Conservation (phyloP, 2,329 filamentous ascomycete genomes). For the Colletotrichum destructivum region DNA sequence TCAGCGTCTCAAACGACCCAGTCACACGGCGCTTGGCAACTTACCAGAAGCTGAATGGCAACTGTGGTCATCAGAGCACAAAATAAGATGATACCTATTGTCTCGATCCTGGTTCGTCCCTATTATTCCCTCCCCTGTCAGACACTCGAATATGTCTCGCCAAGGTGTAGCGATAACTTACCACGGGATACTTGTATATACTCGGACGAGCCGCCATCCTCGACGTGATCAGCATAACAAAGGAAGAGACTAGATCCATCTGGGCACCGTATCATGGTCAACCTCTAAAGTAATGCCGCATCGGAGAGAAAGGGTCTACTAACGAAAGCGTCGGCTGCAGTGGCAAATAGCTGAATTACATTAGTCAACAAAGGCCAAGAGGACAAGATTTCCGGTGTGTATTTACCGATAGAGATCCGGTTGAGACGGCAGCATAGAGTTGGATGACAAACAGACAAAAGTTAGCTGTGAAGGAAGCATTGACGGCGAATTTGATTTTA, state of each 20-base stretch:
- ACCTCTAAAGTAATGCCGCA: conserved; percentile 1
- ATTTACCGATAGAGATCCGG: conserved; percentile 67
- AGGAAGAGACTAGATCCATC: conserved; percentile 76
- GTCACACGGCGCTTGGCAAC: conserved; percentile 45
- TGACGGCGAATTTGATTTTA: conserved; percentile 68
- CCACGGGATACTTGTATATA: conserved; percentile 74
- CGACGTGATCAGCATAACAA: conserved; percentile 74
- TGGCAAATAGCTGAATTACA: conserved; percentile 67
- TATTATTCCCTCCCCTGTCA: conserved; percentile 44
- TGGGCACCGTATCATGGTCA: conserved; percentile 46
- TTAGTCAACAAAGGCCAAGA: conserved; percentile 27
- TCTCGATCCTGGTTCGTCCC: conserved; percentile 74
- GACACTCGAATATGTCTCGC: conserved; percentile 1
- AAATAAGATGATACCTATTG: conserved; percentile 76
- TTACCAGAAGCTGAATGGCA: conserved; percentile 72
- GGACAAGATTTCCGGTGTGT: conserved; percentile 1
- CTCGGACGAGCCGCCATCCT: conserved; percentile 72
- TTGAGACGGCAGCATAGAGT: conserved; percentile 71
- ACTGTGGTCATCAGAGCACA: conserved; percentile 78
- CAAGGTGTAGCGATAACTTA: conserved; percentile 48
- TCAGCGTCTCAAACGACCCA: conserved; percentile 43
- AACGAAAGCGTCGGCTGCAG: conserved; percentile 75
- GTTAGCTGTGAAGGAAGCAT: conserved; percentile 65
- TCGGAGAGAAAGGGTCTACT: conserved; percentile 46
- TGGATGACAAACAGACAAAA: conserved; percentile 71